Percentiles rank a stretch among this genome's conserved stretches.
Conservation (phyloP, 805 yeast genomes). For the Yamadazyma insecticola region DNA sequence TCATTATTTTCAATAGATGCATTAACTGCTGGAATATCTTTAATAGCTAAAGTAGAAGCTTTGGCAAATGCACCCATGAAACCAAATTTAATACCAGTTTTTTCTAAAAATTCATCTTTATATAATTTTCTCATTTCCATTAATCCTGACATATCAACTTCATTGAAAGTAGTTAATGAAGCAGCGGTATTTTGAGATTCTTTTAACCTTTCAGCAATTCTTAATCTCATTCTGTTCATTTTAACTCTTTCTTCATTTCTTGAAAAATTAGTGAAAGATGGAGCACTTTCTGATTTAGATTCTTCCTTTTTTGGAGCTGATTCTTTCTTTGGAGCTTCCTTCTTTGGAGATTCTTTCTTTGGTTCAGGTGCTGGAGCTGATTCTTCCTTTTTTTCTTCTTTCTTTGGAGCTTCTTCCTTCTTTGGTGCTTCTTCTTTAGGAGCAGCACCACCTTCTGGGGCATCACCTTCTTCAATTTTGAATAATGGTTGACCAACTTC, state of each 20-base stretch:
- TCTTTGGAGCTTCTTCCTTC: slow-evolving; percentile 22
- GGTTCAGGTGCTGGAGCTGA: slow-evolving; percentile 27
- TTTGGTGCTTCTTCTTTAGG: slow-evolving; percentile 24
- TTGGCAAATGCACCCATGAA: slow-evolving; percentile 98
- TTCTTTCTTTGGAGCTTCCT: slow-evolving; percentile 24
- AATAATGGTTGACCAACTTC: slow-evolving; percentile 92
- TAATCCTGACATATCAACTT: slow-evolving; percentile 91
- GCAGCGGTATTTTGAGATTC: slow-evolving; percentile 99
- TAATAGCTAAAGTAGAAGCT: slow-evolving; percentile 89
- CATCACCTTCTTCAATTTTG: slow-evolving; percentile 75
- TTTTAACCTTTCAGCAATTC: slow-evolving; percentile 98
- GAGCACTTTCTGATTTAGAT: slow-evolving; percentile 14
- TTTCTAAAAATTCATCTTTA: slow-evolving; percentile 94
- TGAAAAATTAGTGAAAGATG: slow-evolving; percentile 49
- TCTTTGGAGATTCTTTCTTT: slow-evolving; percentile 18
- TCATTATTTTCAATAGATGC: slow-evolving; percentile 91
- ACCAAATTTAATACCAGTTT: slow-evolving; percentile 91
- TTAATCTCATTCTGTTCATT: slow-evolving; percentile 99
- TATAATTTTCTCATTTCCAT: slow-evolving; percentile 93
- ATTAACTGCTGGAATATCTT: slow-evolving; percentile 91
- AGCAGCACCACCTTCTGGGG: slow-evolving; percentile 52
- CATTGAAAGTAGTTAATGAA: slow-evolving; percentile 95
- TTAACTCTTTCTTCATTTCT: slow-evolving; percentile 89
- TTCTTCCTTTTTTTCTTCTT: slow-evolving; percentile 26
- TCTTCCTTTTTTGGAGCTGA: slow-evolving; percentile 22